Evolutionary conservation across 2,329 filamentous ascomycete genomes (phyloP), one percentile per base, ranked within the genome.

Genomic region (Penicillium sp.): DNA sequence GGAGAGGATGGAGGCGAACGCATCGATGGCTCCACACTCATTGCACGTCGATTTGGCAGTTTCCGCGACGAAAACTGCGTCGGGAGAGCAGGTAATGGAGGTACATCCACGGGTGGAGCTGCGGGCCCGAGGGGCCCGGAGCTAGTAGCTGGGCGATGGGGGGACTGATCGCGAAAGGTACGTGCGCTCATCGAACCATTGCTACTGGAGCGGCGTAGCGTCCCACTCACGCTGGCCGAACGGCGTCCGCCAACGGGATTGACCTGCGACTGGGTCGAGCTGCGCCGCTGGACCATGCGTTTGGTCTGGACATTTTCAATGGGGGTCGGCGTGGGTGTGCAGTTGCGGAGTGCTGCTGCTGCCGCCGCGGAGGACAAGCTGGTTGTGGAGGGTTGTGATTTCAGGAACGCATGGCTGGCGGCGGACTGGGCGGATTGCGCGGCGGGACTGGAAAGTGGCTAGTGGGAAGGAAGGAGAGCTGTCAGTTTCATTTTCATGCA

Each of bases 261-360:
- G 32, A 75, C 76, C 42, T 80, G 74, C 4, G 88, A 91, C 2
- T 87, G 87, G 37, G 79, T 71, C 1, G 89, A 95, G 45, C 77
- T 77, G 67, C 78, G 82, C 54, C 89, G 82, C 60, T 88, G 81
- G 53, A 81, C 68, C 64, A 85, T 90, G 64, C 90, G 85, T 74
- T 91, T 95, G 6, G 91, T 95, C 69, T 95, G 85, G 39, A 94
- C 81, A 63, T 88, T 82, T 66, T 82, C 84, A 49, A 95, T 84
- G 59, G 83, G 83, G 45, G 84, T 91, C 21, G 88, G 89, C 2
- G 86, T 83, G 45, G 83, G 83, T 9, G 88, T 84, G 58, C 86
- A 81, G 40, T 85, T 86, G 64, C 85, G 83, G 51, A 97, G 77
- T 41, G 90, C 90, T 26, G 89, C 83, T 15, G 88, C 89, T 6